These are phyloP conservation scores for Hibiscus trionum DNA, from an alignment of 345 rosid genomes.

Conservation along the genomic window DNA sequence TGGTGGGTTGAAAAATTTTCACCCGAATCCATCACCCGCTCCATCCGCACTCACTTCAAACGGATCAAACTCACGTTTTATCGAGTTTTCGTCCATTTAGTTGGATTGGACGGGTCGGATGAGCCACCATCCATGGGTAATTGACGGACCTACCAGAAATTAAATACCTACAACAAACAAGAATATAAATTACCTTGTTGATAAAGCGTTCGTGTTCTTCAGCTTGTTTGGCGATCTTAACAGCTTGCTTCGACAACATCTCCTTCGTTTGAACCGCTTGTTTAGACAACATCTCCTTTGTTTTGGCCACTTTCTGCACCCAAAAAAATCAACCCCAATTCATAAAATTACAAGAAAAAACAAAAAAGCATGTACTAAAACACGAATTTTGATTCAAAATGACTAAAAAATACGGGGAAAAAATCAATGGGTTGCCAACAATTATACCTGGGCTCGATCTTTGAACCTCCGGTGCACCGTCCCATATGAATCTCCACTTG, in stretches of 20 bases:
- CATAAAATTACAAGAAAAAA: background rate
- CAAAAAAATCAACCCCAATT: slow-evolving; percentile 16
- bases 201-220: slow-evolving; percentile 86
- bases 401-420: background rate
- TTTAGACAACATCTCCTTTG: slow-evolving; percentile 74
- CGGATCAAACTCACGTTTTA: no score
- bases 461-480: slow-evolving; percentile 38
- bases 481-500: slow-evolving; percentile 31
- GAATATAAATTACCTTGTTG: slow-evolving; percentile 46
- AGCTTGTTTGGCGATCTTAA: slow-evolving; percentile 88
- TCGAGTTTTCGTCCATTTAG: no score
- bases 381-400: background rate
- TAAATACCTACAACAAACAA: background rate
- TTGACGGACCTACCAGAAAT: background rate
- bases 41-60: no score
- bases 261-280: slow-evolving; percentile 73
- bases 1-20: no score
- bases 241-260: slow-evolving; percentile 82
- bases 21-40: no score
- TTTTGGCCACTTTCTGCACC: slow-evolving; percentile 55
- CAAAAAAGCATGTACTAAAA: background rate
- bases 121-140: no score
- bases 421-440: background rate
- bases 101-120: no score
- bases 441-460: slow-evolving; percentile 61